Evolutionary conservation across 306 rosid species (phyloP).

Genomic region (Biancaea sappan): DNA sequence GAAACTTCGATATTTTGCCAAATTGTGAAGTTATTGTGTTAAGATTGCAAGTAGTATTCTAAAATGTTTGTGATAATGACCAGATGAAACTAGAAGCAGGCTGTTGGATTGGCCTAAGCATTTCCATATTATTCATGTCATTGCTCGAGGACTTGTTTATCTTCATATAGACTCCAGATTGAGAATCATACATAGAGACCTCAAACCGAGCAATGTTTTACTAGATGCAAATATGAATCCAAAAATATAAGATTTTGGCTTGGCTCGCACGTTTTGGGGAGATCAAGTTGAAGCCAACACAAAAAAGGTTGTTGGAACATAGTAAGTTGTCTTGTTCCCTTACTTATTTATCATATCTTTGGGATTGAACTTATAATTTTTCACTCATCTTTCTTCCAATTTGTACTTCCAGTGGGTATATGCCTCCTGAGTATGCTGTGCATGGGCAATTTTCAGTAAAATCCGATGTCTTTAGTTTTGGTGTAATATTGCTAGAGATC

Average conservation of each 20-base stretch:
- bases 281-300: slow-evolving; percentile 55
- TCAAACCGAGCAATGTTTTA: slow-evolving; percentile 54
- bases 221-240: slow-evolving; percentile 51
- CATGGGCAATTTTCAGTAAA: slow-evolving; percentile 47
- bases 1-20: background rate
- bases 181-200: slow-evolving; percentile 58
- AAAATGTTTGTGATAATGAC: background rate
- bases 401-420: slow-evolving; percentile 44
- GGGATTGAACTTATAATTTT: background rate
- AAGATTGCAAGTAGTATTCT: background rate
- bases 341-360: background rate
- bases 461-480: slow-evolving; percentile 56
- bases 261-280: slow-evolving; percentile 48
- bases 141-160: slow-evolving; percentile 52
- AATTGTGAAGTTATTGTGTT: background rate
- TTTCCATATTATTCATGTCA: slow-evolving; percentile 47
- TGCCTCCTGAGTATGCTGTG: slow-evolving; percentile 52
- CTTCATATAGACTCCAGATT: slow-evolving; percentile 62
- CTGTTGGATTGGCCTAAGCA: slow-evolving; percentile 45
- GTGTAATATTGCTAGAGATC: slow-evolving; percentile 52
- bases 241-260: slow-evolving; percentile 58
- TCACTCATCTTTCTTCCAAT: background rate
- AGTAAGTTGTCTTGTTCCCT: slow-evolving; percentile 30
- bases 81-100: slow-evolving; percentile 40
- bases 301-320: slow-evolving; percentile 53